Conservation (phyloP, 2,329 filamentous ascomycete species). For the Chrysoporthe austroafricana region DNA sequence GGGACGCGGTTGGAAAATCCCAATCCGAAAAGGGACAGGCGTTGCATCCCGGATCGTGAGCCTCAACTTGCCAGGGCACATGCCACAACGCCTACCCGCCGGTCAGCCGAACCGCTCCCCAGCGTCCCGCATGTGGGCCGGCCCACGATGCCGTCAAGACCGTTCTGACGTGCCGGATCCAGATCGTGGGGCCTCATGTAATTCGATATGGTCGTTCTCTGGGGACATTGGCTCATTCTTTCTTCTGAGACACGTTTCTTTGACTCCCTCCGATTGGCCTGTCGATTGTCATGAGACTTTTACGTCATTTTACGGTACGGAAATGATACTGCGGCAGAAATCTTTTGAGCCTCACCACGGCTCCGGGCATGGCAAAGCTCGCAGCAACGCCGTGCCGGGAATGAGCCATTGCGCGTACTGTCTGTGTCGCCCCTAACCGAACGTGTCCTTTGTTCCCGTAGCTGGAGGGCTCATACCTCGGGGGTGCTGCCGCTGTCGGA, state of each 20-base stretch:
- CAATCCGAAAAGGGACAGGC: neutral
- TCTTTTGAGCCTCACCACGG: neutral
- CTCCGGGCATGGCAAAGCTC: neutral
- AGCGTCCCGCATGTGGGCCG: slow-evolving; percentile 1
- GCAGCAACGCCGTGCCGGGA: neutral
- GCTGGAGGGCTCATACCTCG: neutral
- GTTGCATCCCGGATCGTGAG: slow-evolving; percentile 7
- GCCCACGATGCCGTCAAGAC: slow-evolving; percentile 8
- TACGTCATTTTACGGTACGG: neutral
- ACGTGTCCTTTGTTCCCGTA: neutral
- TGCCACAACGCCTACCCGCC: neutral
- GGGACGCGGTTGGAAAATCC: neutral
- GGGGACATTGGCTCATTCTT: neutral
- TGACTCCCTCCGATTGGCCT: neutral
- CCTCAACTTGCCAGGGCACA: neutral
- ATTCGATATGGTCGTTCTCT: neutral
- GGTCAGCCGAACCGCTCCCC: neutral
- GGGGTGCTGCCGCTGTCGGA: neutral
- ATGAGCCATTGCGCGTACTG: neutral
- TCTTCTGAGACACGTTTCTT: neutral
- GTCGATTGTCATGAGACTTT: neutral
- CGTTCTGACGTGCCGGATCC: slow-evolving; percentile 4
- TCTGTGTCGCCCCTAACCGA: neutral
- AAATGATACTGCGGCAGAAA: slow-evolving; percentile 4
- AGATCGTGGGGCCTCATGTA: neutral